Conservation (phyloP, 345 rosid genomes). For the Tarenaya hassleriana region DNA sequence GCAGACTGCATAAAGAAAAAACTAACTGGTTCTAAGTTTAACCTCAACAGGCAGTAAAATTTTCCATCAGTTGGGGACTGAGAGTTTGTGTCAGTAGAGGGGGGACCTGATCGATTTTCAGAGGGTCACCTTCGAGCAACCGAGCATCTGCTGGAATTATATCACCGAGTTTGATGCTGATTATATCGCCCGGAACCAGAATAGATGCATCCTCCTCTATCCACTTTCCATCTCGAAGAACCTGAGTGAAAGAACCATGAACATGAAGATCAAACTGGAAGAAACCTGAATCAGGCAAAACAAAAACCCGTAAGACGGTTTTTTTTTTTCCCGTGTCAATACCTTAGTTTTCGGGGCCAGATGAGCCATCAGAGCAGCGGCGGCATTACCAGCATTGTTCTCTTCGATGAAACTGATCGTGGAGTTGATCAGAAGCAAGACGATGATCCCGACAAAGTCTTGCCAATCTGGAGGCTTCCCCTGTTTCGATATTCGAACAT, state of each 20-base stretch:
- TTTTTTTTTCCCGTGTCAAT: too few species aligned
- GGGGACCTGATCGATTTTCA: conserved; percentile 44
- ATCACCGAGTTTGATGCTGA: conserved; percentile 63
- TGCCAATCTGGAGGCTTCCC: conserved; percentile 69
- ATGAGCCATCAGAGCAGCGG: background rate
- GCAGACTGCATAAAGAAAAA: conserved; percentile 31
- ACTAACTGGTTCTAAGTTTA: background rate
- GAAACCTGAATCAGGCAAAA: too few species aligned
- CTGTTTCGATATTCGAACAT: conserved; percentile 23
- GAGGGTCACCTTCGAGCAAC: conserved; percentile 56
- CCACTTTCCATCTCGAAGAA: conserved; percentile 59
- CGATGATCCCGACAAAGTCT: conserved; percentile 48
- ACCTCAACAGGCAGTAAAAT: too few species aligned
- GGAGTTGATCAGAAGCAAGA: background rate
- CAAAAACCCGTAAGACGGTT: too few species aligned
- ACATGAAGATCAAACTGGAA: too few species aligned
- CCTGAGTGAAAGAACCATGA: conserved; percentile 28
- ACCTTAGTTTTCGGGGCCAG: background rate
- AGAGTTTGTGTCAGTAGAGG: background rate
- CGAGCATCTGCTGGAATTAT: conserved; percentile 70
- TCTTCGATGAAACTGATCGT: background rate
- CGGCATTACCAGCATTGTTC: background rate
- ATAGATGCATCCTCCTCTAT: conserved; percentile 51
- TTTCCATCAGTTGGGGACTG: background rate
- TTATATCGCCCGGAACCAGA: conserved; percentile 69